These are phyloP conservation scores for Psilocybe cyanescens DNA, from an alignment of 768 basidiomycete species.

Conservation along the genomic window DNA sequence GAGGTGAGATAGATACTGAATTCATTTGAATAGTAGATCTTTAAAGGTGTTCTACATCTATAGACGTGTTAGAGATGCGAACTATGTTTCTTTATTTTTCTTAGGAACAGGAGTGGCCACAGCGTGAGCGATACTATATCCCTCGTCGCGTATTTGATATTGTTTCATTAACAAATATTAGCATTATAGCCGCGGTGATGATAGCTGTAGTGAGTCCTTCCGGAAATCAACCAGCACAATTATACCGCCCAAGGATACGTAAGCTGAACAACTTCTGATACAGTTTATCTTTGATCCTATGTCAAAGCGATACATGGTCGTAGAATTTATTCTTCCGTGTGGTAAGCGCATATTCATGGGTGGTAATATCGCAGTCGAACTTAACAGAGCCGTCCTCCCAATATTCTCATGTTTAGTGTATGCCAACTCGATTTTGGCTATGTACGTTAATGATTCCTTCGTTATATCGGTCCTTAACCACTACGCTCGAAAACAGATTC, in stretches of 20 bases:
- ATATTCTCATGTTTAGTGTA: slow-evolving; percentile 6
- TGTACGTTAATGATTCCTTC: slow-evolving; percentile 1
- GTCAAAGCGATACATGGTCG: slow-evolving; percentile 9
- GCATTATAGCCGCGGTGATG: neutral
- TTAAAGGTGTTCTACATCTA: neutral
- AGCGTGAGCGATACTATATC: slow-evolving; percentile 8
- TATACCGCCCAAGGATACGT: neutral
- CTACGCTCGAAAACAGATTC: neutral
- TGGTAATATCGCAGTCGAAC: no score
- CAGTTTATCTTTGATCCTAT: neutral
- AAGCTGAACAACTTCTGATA: neutral
- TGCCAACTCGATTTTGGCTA: slow-evolving; percentile 17
- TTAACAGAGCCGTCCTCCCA: neutral
- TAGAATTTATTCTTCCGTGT: slow-evolving; percentile 17
- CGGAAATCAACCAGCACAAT: neutral
- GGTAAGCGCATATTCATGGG: neutral
- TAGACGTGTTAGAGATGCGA: slow-evolving; percentile 8
- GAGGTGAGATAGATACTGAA: neutral
- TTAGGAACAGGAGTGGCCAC: slow-evolving; percentile 15
- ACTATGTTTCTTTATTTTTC: slow-evolving; percentile 16
- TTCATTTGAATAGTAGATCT: neutral
- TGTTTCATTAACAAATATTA: neutral
- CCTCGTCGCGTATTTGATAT: neutral
- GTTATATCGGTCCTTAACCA: no score
- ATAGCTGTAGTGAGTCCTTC: neutral